Conservation (phyloP, 495 filamentous ascomycete genomes). For the Rostrohypoxylon terebratum region DNA sequence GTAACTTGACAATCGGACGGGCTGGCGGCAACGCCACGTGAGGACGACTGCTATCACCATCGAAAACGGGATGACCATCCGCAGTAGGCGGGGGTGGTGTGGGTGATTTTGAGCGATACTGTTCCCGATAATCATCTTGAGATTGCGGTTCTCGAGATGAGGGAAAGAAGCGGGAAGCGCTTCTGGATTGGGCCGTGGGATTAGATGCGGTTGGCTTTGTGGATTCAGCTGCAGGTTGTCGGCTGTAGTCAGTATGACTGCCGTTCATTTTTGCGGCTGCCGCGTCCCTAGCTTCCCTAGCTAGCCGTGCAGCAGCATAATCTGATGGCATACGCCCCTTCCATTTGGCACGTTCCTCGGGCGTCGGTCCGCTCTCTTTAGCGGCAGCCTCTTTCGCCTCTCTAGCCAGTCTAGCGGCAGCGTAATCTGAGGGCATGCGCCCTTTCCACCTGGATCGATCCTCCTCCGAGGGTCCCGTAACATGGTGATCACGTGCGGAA, state of each 20-base stretch:
- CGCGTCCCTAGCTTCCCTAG: constrained; percentile 14
- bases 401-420: not conserved
- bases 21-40: constrained; percentile 75
- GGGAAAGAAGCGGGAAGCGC: constrained; percentile 81
- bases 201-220: constrained; percentile 52
- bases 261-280: constrained; percentile 25
- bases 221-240: constrained; percentile 53
- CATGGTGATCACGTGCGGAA: not conserved
- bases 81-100: constrained; percentile 83
- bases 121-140: constrained; percentile 24
- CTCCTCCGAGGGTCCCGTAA: not conserved
- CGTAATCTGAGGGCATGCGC: constrained; percentile 12
- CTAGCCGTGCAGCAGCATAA: constrained; percentile 13
- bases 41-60: constrained; percentile 71
- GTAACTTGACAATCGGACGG: constrained; percentile 77
- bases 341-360: constrained; percentile 4
- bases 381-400: not conserved
- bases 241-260: constrained; percentile 51
- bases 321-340: constrained; percentile 34
- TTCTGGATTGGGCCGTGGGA: constrained; percentile 39
- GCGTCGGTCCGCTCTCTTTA: not conserved
- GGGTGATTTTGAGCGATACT: constrained; percentile 58
- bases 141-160: constrained; percentile 28
- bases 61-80: constrained; percentile 75
- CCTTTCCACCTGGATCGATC: not conserved